phyloP scores from a whole-genome alignment of 208 protist genomes.

The Trypanosoma caninum region DNA sequence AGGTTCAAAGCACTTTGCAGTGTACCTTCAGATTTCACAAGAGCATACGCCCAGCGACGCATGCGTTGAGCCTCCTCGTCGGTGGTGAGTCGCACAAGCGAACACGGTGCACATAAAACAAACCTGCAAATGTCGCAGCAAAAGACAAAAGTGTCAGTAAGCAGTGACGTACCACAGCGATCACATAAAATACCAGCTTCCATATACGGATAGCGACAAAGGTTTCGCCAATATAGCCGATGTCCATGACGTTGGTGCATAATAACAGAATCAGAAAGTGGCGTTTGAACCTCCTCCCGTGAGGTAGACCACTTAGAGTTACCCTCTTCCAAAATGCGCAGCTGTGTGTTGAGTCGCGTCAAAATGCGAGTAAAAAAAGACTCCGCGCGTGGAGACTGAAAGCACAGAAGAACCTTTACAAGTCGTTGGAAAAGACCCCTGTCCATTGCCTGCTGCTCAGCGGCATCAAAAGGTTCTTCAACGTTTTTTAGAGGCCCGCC shows the following conservation, averaged over 20 bases:
- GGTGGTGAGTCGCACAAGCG: conserved; percentile 35
- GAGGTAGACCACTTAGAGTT: neutral
- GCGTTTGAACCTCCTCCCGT: conserved; percentile 9
- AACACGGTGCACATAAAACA: conserved; percentile 69
- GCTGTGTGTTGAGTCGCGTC: conserved; percentile 10
- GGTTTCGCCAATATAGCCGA: conserved; percentile 57
- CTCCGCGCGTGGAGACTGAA: conserved; percentile 14
- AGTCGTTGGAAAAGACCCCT: conserved; percentile 16
- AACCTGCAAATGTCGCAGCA: conserved; percentile 66
- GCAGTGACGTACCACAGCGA: conserved; percentile 24
- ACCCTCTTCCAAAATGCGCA: conserved; percentile 8
- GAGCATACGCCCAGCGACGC: conserved; percentile 39
- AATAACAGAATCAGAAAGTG: conserved; percentile 29
- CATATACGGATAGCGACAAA: conserved; percentile 39
- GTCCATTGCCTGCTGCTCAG: conserved; percentile 6
- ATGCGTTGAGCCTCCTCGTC: conserved; percentile 36
- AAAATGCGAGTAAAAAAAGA: conserved; percentile 14
- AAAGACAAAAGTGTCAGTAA: conserved; percentile 38
- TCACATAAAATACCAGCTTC: conserved; percentile 52
- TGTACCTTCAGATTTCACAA: conserved; percentile 30
- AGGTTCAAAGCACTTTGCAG: conserved; percentile 37
- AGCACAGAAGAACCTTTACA: conserved; percentile 23
- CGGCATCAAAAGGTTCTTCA: conserved; percentile 20
- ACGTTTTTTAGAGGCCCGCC: conserved; percentile 22
- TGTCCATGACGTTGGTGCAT: conserved; percentile 65